These are phyloP conservation scores for Purshia tridentata DNA, from an alignment of 306 rosid species.

Conservation along the genomic window DNA sequence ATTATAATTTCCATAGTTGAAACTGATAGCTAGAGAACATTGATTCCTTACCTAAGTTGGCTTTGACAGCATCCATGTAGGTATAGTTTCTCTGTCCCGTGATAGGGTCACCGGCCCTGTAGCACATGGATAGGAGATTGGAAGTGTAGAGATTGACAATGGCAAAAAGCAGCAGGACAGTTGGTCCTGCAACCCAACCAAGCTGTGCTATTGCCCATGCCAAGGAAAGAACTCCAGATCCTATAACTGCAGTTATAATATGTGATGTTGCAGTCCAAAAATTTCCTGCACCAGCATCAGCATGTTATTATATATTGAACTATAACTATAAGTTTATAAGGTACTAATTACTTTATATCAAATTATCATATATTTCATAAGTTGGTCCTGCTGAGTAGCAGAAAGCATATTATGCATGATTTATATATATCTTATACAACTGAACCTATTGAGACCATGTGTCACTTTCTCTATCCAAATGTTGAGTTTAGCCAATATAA, in stretches of 20 bases:
- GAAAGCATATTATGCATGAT: too few species aligned
- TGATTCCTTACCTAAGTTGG: constrained; percentile 52
- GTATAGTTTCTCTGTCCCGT: constrained; percentile 74
- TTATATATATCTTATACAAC: neutral
- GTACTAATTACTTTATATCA: neutral
- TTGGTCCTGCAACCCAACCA: constrained; percentile 74
- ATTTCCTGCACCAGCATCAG: constrained; percentile 46
- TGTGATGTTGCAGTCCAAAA: constrained; percentile 74
- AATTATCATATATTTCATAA: neutral
- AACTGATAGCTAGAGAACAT: neutral
- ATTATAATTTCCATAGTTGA: neutral
- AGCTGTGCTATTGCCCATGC: constrained; percentile 86
- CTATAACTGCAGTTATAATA: constrained; percentile 75
- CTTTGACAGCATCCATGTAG: constrained; percentile 72
- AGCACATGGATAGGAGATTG: constrained; percentile 56
- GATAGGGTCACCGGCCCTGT: constrained; percentile 49
- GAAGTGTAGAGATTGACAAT: constrained; percentile 63
- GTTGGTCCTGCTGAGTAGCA: neutral
- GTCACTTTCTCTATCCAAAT: neutral
- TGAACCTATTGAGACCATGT: neutral
- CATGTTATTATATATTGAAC: neutral
- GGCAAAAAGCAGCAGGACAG: constrained; percentile 56
- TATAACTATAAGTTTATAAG: neutral
- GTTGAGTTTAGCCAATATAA: neutral
- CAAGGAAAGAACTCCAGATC: constrained; percentile 70